Evolutionary conservation across 306 rosid species (phyloP), one percentile per base, ranked within the genome.

Genomic region (Quillaja saponaria): DNA sequence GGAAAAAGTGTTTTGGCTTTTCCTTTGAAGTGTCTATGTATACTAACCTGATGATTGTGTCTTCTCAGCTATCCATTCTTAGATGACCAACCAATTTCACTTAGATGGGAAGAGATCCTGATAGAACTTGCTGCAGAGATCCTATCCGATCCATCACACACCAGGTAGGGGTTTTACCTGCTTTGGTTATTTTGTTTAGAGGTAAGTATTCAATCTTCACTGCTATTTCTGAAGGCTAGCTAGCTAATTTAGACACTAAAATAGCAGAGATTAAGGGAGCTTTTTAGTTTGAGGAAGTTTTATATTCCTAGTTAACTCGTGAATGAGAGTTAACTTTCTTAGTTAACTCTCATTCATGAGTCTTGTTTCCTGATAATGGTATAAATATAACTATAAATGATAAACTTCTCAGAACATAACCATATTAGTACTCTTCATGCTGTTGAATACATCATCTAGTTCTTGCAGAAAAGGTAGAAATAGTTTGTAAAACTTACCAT

Each of bases 81-180:
- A 37, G 90, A 85, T 63, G 90, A 91, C 60, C 97, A 91, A 63
- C 90, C 96, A 44, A 75, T 91, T 70, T 84, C 89, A 0, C 55
- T 88, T 37, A 87, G 92, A 71, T 91, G 98, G 97, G 96, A 91
- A 69, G 95, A 84, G 51, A 72, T 63, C 18, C 38, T 82, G 28
- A 71, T 59, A 39, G 96, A 91, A 73, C 71, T 88, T 46, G 84
- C 95, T 15, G 72, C 76, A 57, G 92, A 86, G 74, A 86, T 91
- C 64, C 81, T 88, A 37, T 78, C 75, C 5, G 85, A 91, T 68
- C 96, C 95, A 39, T 84, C 95, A 8, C 75, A 73, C 34, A 65
- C 90, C 39, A 77, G 86, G 97, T 86, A 73, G 54, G 66, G 45
- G 13, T 35, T 34, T 8, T 25, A 4, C 31, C 38, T 28, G 5